phyloP scores from a whole-genome alignment of 306 rosid genomes.

The Vigna reflexopilosa region DNA sequence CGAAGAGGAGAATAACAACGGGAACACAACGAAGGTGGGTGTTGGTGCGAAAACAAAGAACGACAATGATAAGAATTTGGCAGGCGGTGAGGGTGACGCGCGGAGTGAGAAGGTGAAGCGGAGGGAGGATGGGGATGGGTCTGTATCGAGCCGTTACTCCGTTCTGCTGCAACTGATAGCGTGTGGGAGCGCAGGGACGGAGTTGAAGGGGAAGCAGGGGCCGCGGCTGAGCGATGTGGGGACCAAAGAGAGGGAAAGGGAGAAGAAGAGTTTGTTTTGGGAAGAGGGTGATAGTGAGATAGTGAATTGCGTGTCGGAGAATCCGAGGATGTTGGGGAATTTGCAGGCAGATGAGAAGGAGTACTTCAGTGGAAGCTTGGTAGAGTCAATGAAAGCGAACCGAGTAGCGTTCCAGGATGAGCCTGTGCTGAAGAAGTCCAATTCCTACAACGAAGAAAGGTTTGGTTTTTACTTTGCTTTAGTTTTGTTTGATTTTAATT shows the following conservation, averaged over 20 bases:
- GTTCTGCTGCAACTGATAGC: conserved; percentile 80
- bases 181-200: conserved; percentile 71
- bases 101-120: conserved; percentile 33
- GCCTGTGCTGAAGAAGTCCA: conserved; percentile 66
- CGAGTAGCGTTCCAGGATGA: conserved; percentile 29
- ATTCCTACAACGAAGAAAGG: conserved; percentile 84
- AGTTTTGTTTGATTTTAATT: background rate
- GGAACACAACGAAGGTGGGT: background rate
- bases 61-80: background rate
- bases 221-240: conserved; percentile 47
- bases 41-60: background rate
- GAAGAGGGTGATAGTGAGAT: conserved; percentile 1
- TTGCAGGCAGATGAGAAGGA: conserved; percentile 79
- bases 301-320: conserved; percentile 17
- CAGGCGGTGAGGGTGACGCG: background rate
- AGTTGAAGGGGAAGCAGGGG: conserved; percentile 49
- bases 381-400: conserved; percentile 64
- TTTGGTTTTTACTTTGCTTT: background rate
- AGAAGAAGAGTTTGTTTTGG: background rate
- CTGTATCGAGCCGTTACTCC: conserved; percentile 58
- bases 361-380: conserved; percentile 85
- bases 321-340: conserved; percentile 80
- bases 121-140: conserved; percentile 27
- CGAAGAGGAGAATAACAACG: conserved; percentile 46
- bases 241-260: conserved; percentile 27